Evolutionary conservation across 495 filamentous ascomycete genomes (phyloP), one percentile per base, ranked within the genome.

Genomic region (Delitschia confertaspora): DNA sequence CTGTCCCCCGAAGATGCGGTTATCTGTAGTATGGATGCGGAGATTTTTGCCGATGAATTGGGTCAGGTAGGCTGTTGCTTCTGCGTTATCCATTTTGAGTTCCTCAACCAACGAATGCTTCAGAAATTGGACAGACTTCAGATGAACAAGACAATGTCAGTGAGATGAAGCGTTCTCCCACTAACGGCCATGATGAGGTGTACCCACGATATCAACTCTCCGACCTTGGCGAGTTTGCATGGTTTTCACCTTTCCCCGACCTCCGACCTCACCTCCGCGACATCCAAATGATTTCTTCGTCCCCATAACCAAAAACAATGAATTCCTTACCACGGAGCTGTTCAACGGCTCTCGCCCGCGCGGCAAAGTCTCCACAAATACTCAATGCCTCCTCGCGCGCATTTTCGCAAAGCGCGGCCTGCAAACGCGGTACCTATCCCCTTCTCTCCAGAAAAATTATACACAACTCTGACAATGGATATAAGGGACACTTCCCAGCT

Each of bases 1-100:
- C 44, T 75, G 68, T 24, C 91, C 91, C 26, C 85, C 70, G 63
- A 96, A 98, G 68, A 95, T 82, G 30, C 91, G 83, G 19, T 68
- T 72, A 60, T 96, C 91, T 3, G 79, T 84, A 19, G 82, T 84
- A 53, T 85, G 78, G 38, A 96, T 68, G 47, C 88, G 82, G 27
- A 98, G 65, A 35, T 70, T 79, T 56, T 76, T 77, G 63, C 75
- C 77, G 22, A 87, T 62, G 43, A 83, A 60, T 4, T 53, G 43
- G 5, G 47, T 27, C 16, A 65, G 57, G 45, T 49, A 57, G 33
- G 39, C 23, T 10, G 23, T 53, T 20, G 53, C 53, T 31, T 57
- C 34, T 22, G 29, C 19, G 36, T 53, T 57, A 19, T 57, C 49
- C 53, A 57, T 53, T n/a, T 20, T 18, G 18, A 36, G n/a, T n/a